Percentiles rank a stretch among this genome's conserved stretches.
phyloP scores from a whole-genome alignment of 352 stramenopile species.

The Globisporangium canariense region DNA sequence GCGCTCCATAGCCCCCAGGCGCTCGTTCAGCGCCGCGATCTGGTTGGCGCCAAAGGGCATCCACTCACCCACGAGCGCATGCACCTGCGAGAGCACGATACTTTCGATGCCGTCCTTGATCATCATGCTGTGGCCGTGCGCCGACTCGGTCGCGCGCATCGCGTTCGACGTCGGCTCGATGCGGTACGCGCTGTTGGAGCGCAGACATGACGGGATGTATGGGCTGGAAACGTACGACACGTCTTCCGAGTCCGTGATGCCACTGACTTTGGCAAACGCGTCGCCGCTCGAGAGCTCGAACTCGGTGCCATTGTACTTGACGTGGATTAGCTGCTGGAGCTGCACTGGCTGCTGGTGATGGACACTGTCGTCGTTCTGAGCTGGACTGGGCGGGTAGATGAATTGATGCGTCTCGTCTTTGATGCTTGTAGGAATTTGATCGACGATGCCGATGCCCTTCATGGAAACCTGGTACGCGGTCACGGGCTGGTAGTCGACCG shows the following conservation, averaged over 20 bases:
- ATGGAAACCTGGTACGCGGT: conserved; percentile 94
- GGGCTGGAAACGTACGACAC: conserved; percentile 97
- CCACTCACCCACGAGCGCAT: conserved; percentile 96
- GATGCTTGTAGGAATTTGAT: conserved; percentile 82
- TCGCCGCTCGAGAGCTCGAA: conserved; percentile 66
- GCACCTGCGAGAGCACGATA: conserved; percentile 95
- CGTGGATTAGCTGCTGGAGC: conserved; percentile 29
- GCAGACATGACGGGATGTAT: conserved; percentile 95
- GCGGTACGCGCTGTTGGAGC: conserved; percentile 86
- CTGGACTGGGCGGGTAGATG: conserved; percentile 34
- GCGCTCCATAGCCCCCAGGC: conserved; percentile 93
- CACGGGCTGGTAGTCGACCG: conserved; percentile 92
- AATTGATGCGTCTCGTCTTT: conserved; percentile 60
- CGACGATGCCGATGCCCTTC: conserved; percentile 83
- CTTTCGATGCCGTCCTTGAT: conserved; percentile 92
- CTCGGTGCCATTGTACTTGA: conserved; percentile 67
- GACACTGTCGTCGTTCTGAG: not conserved
- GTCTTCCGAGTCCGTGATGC: conserved; percentile 95
- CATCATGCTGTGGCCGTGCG: conserved; percentile 87
- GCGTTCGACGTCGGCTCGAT: conserved; percentile 94
- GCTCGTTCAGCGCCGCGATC: conserved; percentile 96
- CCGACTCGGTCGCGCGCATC: conserved; percentile 88
- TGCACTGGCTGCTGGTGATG: not conserved
- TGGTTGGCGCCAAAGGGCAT: conserved; percentile 97
- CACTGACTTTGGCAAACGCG: conserved; percentile 84